phyloP scores from a whole-genome alignment of 2,329 filamentous ascomycete genomes.

The Colletotrichum cordylinicola region DNA sequence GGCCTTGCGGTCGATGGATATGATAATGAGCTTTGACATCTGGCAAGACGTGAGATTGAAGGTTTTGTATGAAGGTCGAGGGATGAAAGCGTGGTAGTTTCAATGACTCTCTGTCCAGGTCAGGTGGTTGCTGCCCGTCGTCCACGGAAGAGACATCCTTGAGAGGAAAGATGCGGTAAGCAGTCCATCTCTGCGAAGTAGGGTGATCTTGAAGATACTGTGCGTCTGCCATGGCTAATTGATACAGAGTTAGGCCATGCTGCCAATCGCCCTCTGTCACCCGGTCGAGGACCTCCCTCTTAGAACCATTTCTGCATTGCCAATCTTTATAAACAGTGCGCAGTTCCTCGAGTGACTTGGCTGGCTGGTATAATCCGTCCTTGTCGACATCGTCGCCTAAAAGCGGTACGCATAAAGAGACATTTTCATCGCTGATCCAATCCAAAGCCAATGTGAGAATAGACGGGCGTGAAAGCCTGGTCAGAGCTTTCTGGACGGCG shows the following conservation, averaged over 20 bases:
- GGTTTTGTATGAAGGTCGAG: slow-evolving; percentile 77
- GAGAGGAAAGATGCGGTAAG: slow-evolving; percentile 63
- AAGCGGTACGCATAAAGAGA: slow-evolving; percentile 62
- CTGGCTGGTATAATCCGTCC: slow-evolving; percentile 73
- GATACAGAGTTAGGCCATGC: slow-evolving; percentile 67
- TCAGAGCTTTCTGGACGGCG: slow-evolving; percentile 69
- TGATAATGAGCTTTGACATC: slow-evolving; percentile 86
- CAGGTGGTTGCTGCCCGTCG: slow-evolving; percentile 37
- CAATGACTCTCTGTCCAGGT: slow-evolving; percentile 51
- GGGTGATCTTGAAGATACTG: slow-evolving; percentile 72
- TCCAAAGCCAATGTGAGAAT: slow-evolving; percentile 75
- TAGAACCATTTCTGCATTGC: slow-evolving; percentile 64
- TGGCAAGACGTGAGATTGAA: slow-evolving; percentile 77
- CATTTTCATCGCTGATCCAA: slow-evolving; percentile 76
- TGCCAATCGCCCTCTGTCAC: slow-evolving; percentile 74
- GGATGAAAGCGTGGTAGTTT: slow-evolving; percentile 77
- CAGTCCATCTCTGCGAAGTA: slow-evolving; percentile 67
- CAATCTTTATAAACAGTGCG: slow-evolving; percentile 68
- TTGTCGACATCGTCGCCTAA: slow-evolving; percentile 59
- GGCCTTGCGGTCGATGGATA: slow-evolving; percentile 71
- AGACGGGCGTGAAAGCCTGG: slow-evolving; percentile 73
- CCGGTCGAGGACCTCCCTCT: slow-evolving; percentile 67
- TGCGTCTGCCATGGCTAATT: slow-evolving; percentile 73
- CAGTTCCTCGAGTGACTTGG: slow-evolving; percentile 69
- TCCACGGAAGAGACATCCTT: slow-evolving; percentile 42